phyloP scores from a whole-genome alignment of 305 asterid genomes.

The Solanum chacoense region DNA sequence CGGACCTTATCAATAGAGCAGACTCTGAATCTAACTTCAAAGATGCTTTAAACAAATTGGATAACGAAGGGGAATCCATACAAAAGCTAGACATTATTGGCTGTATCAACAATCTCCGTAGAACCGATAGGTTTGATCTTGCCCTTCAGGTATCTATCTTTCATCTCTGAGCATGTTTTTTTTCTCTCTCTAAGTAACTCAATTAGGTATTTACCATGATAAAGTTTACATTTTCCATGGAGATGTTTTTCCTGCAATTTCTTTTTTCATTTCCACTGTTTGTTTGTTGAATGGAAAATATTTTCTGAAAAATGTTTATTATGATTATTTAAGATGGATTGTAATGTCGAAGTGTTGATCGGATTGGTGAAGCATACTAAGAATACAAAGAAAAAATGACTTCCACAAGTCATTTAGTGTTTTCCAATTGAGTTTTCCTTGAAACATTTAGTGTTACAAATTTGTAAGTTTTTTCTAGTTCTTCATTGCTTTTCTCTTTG shows the following conservation, averaged over 20 bases:
- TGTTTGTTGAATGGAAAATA: not conserved
- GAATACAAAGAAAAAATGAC: not conserved
- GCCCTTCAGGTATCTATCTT: slow-evolving; percentile 43
- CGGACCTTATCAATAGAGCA: slow-evolving; percentile 7
- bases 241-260: not conserved
- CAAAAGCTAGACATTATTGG: slow-evolving; percentile 14
- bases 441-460: not conserved
- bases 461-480: not conserved
- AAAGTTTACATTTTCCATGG: not conserved
- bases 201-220: not conserved
- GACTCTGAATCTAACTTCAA: slow-evolving; percentile 13
- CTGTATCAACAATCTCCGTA: slow-evolving; percentile 29
- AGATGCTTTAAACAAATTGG: slow-evolving; percentile 30
- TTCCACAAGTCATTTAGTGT: not conserved
- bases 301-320: too few relatives aligned
- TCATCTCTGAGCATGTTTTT: not conserved
- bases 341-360: not conserved
- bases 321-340: not conserved
- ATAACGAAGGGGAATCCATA: slow-evolving; percentile 11
- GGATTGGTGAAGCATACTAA: not conserved
- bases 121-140: slow-evolving; percentile 14
- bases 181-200: not conserved
- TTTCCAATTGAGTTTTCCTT: not conserved
- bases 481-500: not conserved
- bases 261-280: not conserved